Evolutionary conservation across 2,329 filamentous ascomycete species (phyloP).

Genomic region (Cercospora sp.): DNA sequence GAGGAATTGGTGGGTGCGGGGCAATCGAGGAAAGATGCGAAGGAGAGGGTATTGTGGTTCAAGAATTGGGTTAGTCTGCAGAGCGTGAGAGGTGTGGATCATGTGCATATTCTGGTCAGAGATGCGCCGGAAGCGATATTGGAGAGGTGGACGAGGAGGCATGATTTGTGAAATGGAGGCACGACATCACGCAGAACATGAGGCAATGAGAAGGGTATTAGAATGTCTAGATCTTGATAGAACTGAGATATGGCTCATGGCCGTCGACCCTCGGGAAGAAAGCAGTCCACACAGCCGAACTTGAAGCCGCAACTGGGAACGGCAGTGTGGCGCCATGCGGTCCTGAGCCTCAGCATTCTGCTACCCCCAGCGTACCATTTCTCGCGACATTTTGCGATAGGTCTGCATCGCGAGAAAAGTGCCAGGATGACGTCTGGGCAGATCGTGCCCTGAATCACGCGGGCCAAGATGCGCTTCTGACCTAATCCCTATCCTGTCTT

Average conservation of each 20-base stretch:
- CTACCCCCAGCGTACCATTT: neutral
- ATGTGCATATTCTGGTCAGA: conserved; percentile 57
- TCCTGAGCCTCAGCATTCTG: neutral
- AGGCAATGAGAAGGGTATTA: neutral
- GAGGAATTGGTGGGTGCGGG: conserved; percentile 35
- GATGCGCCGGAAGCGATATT: conserved; percentile 46
- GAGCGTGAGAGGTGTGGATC: conserved; percentile 59
- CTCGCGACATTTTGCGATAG: neutral
- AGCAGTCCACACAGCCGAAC: neutral
- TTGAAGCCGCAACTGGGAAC: neutral
- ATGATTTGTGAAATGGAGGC: conserved; percentile 23
- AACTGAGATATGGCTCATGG: neutral
- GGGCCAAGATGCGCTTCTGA: neutral
- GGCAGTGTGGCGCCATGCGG: neutral
- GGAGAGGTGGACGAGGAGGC: conserved; percentile 34
- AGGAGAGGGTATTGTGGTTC: conserved; percentile 60
- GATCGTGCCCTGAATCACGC: neutral
- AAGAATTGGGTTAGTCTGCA: conserved; percentile 64
- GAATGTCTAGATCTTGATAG: neutral
- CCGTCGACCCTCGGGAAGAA: neutral
- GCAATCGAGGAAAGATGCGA: neutral
- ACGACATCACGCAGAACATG: neutral
- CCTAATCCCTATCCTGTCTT: neutral
- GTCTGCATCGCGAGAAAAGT: neutral
- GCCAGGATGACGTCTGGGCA: neutral